Conservation (phyloP, 306 rosid genomes). For the Argentina anserina region DNA sequence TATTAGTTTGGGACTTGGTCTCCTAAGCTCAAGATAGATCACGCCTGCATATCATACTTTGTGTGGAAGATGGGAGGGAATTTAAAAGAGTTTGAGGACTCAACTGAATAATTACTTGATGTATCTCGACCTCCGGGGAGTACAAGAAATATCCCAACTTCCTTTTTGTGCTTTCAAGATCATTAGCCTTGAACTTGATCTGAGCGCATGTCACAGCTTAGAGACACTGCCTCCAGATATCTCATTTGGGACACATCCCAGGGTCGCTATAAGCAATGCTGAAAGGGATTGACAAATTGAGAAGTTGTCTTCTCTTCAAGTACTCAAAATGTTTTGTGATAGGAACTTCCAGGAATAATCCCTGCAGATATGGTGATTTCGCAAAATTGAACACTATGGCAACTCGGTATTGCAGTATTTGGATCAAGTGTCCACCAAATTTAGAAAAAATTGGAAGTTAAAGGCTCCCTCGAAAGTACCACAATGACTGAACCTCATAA, state of each 20-base stretch:
- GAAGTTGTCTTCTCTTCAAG: slow-evolving; percentile 30
- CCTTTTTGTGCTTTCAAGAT: slow-evolving; percentile 4
- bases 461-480: neutral
- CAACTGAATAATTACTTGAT: neutral
- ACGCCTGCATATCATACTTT: too few relatives aligned
- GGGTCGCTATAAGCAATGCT: slow-evolving; percentile 36
- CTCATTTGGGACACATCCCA: slow-evolving; percentile 32
- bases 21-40: neutral
- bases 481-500: neutral
- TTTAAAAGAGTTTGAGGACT: too few relatives aligned
- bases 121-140: slow-evolving; percentile 30
- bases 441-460: neutral
- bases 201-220: slow-evolving; percentile 30
- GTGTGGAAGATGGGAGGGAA: too few relatives aligned
- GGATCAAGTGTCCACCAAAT: neutral
- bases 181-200: slow-evolving; percentile 21
- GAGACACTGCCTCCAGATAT: slow-evolving; percentile 24
- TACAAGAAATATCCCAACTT: slow-evolving; percentile 17
- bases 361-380: too few relatives aligned
- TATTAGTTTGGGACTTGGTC: neutral
- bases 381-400: too few relatives aligned
- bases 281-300: slow-evolving; percentile 27
- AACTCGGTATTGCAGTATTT: too few relatives aligned
- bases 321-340: slow-evolving; percentile 34
- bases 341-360: neutral